Percentiles rank a stretch among this genome's conserved stretches.
phyloP scores from a whole-genome alignment of 768 basidiomycete species.

The Agrocybe praecox region DNA sequence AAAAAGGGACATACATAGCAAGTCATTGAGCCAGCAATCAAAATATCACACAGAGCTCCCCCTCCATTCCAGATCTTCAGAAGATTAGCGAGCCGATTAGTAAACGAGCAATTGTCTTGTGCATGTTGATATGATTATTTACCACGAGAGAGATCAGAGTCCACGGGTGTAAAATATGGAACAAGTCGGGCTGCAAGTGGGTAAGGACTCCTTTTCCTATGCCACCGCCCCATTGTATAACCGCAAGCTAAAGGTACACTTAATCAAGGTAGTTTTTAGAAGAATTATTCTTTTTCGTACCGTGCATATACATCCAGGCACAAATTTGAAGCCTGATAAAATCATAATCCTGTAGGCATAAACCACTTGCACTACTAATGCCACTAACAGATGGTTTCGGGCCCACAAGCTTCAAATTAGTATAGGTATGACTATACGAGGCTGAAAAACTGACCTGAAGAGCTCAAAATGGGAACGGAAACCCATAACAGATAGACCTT shows the following conservation, averaged over 20 bases:
- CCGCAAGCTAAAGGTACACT: conserved; percentile 1
- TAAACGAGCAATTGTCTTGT: no score
- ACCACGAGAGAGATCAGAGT: conserved; percentile 10
- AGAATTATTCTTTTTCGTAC: neutral
- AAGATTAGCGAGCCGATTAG: neutral
- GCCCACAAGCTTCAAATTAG: no score
- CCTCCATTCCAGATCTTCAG: conserved; percentile 16
- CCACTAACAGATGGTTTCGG: conserved; percentile 7
- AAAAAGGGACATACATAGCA: conserved; percentile 17
- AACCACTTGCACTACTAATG: conserved; percentile 15
- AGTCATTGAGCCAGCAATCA: conserved; percentile 19
- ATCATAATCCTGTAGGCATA: conserved; percentile 14
- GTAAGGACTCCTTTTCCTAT: conserved; percentile 10
- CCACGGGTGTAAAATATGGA: neutral
- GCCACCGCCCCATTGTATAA: conserved; percentile 9
- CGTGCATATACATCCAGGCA: neutral
- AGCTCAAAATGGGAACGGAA: conserved; percentile 22
- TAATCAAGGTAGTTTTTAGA: neutral
- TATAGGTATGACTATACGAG: no score
- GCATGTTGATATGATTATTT: neutral
- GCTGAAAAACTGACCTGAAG: conserved; percentile 19
- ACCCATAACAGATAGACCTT: conserved; percentile 21
- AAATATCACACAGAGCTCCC: conserved; percentile 13
- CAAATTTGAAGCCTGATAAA: conserved; percentile 7
- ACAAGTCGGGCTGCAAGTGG: neutral